phyloP scores from a whole-genome alignment of 106 monocot species.

The Xerophyta viscosa region DNA sequence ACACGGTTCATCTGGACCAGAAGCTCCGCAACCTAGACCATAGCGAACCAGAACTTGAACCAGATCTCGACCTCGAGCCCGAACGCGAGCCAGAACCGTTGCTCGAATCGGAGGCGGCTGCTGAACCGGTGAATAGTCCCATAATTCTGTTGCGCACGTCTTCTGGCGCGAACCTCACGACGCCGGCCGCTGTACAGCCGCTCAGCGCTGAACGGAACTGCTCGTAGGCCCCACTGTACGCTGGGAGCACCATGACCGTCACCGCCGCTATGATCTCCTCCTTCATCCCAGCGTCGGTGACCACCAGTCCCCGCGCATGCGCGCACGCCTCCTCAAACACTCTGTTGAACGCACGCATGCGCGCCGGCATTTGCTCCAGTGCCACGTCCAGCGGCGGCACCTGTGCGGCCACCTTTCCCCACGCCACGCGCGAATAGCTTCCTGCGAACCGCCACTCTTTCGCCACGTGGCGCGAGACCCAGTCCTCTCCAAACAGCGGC shows the following conservation, averaged over 20 bases:
- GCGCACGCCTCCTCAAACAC: conserved; percentile 26
- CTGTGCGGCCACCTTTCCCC: conserved; percentile 13
- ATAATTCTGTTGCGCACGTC: neutral
- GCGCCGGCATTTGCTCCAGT: neutral
- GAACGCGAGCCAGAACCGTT: neutral
- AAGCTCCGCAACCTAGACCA: neutral
- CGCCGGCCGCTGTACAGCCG: neutral
- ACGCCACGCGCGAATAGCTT: conserved; percentile 11
- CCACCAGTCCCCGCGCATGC: conserved; percentile 28
- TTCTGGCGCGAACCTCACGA: conserved; percentile 1
- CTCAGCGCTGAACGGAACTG: neutral
- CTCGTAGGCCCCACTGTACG: neutral
- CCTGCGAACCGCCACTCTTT: conserved; percentile 15
- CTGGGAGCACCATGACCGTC: neutral
- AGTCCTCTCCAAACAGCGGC: conserved; percentile 19
- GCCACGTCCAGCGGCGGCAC: neutral
- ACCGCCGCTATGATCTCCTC: conserved; percentile 31
- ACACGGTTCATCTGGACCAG: neutral
- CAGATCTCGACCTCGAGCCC: neutral
- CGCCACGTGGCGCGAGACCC: conserved; percentile 9
- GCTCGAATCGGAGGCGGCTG: too few relatives aligned
- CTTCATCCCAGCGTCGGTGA: conserved; percentile 22
- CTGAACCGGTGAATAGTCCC: neutral
- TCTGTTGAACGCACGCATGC: conserved; percentile 17
- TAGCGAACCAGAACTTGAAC: too few relatives aligned